Conservation (phyloP, 352 stramenopile genomes). For the Pythium coloratum region DNA sequence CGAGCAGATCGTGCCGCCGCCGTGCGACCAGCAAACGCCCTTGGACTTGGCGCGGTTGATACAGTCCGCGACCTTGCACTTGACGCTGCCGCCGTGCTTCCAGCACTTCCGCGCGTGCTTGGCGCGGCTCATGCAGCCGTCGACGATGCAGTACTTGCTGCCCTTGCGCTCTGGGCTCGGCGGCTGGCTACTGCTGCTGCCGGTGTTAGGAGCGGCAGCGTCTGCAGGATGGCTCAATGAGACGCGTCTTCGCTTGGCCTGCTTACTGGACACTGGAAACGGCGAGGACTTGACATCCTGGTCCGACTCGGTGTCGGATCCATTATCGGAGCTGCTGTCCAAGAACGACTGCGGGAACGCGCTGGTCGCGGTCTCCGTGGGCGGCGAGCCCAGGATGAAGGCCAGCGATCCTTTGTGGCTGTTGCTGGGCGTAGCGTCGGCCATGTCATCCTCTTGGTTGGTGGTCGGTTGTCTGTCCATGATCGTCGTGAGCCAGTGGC, state of each 20-base stretch:
- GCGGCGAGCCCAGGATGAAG: not conserved
- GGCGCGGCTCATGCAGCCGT: slow-evolving; percentile 44
- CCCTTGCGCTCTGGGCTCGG: slow-evolving; percentile 27
- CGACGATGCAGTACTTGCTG: slow-evolving; percentile 55
- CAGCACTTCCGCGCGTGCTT: slow-evolving; percentile 57
- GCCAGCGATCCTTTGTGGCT: slow-evolving; percentile 4
- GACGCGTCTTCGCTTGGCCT: slow-evolving; percentile 15
- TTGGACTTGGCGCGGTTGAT: slow-evolving; percentile 64
- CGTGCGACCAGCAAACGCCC: slow-evolving; percentile 62
- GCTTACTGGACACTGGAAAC: no score
- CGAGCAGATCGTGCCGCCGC: slow-evolving; percentile 51
- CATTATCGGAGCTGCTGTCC: not conserved
- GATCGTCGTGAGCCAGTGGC: slow-evolving; percentile 17
- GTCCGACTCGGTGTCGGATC: slow-evolving; percentile 27
- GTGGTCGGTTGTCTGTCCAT: slow-evolving; percentile 4
- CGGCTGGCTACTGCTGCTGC: not conserved
- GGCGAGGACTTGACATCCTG: slow-evolving; percentile 2
- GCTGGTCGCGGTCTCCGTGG: not conserved
- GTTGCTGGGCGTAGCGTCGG: not conserved
- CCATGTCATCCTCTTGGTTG: not conserved
- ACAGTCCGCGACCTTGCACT: slow-evolving; percentile 57
- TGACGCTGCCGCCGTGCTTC: slow-evolving; percentile 52
- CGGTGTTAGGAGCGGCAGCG: not conserved
- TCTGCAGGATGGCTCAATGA: not conserved
- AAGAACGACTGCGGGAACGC: not conserved